These are phyloP conservation scores for Hypoxylon perforatum DNA, from an alignment of 495 filamentous ascomycete genomes.

Conservation along the genomic window DNA sequence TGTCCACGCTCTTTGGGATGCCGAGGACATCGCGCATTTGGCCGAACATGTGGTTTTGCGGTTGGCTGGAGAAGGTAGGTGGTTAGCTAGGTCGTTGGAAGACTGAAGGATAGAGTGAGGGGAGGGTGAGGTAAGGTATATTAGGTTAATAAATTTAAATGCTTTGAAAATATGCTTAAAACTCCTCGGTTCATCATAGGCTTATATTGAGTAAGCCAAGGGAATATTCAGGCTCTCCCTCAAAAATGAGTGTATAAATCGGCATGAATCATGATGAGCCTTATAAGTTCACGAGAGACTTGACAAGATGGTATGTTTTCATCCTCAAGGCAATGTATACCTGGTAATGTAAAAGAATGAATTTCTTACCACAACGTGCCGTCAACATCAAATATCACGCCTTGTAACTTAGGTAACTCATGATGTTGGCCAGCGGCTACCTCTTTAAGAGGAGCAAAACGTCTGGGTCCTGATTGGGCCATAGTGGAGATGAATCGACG, in stretches of 20 bases:
- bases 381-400: slow-evolving; percentile 95
- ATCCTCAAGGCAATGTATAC: background rate
- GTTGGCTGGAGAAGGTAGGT: slow-evolving; percentile 64
- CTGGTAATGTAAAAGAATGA: background rate
- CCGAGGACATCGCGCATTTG: slow-evolving; percentile 77
- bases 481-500: slow-evolving; percentile 52
- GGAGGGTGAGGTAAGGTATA: slow-evolving; percentile 10
- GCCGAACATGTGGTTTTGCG: slow-evolving; percentile 94
- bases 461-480: slow-evolving; percentile 44
- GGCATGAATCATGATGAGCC: too few species aligned
- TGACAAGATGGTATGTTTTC: background rate
- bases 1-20: slow-evolving; percentile 78
- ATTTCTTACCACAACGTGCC: slow-evolving; percentile 85
- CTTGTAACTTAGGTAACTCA: slow-evolving; percentile 71
- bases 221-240: too few species aligned
- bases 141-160: too few species aligned
- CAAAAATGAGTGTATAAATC: too few species aligned
- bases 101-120: background rate
- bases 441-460: slow-evolving; percentile 62
- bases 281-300: too few species aligned
- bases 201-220: too few species aligned
- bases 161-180: too few species aligned
- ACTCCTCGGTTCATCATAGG: too few species aligned
- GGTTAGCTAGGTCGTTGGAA: slow-evolving; percentile 20
- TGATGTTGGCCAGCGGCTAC: slow-evolving; percentile 27